Evolutionary conservation across 495 filamentous ascomycete species (phyloP).

Genomic region (Terfezia boudieri): DNA sequence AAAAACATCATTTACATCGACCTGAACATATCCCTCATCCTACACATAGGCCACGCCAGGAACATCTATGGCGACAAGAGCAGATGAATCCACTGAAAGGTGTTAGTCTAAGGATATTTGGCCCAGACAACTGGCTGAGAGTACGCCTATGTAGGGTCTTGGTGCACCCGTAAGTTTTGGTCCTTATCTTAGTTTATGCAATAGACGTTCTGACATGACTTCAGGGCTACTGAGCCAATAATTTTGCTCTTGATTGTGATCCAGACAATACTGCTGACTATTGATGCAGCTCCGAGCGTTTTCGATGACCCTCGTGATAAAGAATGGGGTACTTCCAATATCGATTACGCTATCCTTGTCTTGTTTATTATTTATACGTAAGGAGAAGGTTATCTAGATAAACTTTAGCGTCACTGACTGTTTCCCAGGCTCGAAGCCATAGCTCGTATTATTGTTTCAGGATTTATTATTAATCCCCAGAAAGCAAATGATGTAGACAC

Average conservation of each 20-base stretch:
- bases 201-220: neutral
- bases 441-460: constrained; percentile 71
- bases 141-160: constrained; percentile 61
- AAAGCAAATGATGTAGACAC: constrained; percentile 56
- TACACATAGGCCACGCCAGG: neutral
- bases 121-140: constrained; percentile 51
- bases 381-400: neutral
- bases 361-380: constrained; percentile 77
- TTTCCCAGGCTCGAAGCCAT: constrained; percentile 38
- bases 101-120: constrained; percentile 64
- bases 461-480: constrained; percentile 66
- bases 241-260: constrained; percentile 73
- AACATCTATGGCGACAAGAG: constrained; percentile 7
- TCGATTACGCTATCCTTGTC: constrained; percentile 58
- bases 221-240: constrained; percentile 47
- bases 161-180: constrained; percentile 41
- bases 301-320: constrained; percentile 27
- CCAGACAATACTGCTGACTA: constrained; percentile 64
- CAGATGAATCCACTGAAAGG: constrained; percentile 68
- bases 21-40: neutral
- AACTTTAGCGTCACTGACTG: constrained; percentile 4
- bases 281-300: constrained; percentile 54
- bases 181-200: no score
- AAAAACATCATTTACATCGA: constrained; percentile 4
- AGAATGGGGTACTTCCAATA: constrained; percentile 41